Base-by-base conservation (phyloP, 2,329 filamentous ascomycete genomes). In the Hypoxylon sp. region DNA sequence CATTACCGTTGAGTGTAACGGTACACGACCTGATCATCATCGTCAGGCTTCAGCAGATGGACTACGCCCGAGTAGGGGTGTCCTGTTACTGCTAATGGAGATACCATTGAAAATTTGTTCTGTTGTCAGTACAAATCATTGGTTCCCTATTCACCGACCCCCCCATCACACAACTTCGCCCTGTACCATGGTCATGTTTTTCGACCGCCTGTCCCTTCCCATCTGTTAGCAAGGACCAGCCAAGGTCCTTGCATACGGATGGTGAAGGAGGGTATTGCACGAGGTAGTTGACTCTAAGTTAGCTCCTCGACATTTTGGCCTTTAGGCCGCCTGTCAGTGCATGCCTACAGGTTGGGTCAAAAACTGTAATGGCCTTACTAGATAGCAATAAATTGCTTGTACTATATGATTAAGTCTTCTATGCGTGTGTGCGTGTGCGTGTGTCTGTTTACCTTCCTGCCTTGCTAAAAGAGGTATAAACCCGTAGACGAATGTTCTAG, bases 91-190 rank as follows among this genome's bases (percentile, higher is more conserved):
- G 4, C 32, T 28, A 5, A 25, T 41, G 13, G 30, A 53, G 2
- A 6, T 13, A 34, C 23, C 11, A 21, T 38, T 32, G 25, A 34
- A 25, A 7, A 25, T 32, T 32, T 55, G 14, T 36, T 30, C 21
- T 30, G n/a, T 43, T 56, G 23, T 45, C 25, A 45, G 38, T 45
- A 25, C 13, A 57, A 46, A 30, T 46, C 53, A 57, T 13, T 10
- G n/a, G 17, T 46, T 13, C 13, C 25, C 6, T 19, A 32, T 32
- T n/a, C 25, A n/a, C 41, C 19, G 21, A 5, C 23, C n/a, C 28
- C 28, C 17, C n/a, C 5, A n/a, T 30, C 28, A 30, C 17, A 19
- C 7, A 11, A 10, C 38, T n/a, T 19, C 38, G n/a, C 14, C 38
- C 19, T 43, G 38, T 43, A 43, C 7, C 17, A 21, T 17, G 14